phyloP scores from a whole-genome alignment of 352 stramenopile genomes.

The Globisporangium rhizosaccharum region DNA sequence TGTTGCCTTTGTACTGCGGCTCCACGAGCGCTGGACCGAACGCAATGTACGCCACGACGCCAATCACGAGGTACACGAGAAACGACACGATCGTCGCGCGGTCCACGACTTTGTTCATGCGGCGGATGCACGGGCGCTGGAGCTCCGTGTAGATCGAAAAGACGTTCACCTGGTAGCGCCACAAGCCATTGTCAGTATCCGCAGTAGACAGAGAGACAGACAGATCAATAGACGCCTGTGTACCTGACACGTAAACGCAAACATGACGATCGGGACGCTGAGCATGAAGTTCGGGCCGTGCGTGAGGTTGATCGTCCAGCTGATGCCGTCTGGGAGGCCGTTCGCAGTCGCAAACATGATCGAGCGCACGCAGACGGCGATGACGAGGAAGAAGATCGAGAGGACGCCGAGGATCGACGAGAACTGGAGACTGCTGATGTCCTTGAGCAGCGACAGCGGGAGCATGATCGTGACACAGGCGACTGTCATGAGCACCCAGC shows the following conservation, averaged over 20 bases:
- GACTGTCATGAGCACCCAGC: constrained; percentile 78
- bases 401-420: constrained; percentile 79
- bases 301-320: constrained; percentile 68
- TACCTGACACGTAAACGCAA: constrained; percentile 85
- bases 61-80: constrained; percentile 71
- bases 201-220: neutral
- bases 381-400: constrained; percentile 82
- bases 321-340: constrained; percentile 59
- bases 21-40: constrained; percentile 61
- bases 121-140: constrained; percentile 77
- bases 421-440: constrained; percentile 84
- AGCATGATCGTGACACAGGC: constrained; percentile 77
- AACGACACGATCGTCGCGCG: constrained; percentile 71
- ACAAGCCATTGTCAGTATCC: neutral
- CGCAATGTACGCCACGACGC: constrained; percentile 72
- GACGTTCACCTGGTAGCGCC: constrained; percentile 53
- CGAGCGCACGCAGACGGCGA: constrained; percentile 73
- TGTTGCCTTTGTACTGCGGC: constrained; percentile 77
- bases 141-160: constrained; percentile 89
- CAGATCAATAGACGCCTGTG: neutral
- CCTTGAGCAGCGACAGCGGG: constrained; percentile 73
- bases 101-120: constrained; percentile 87
- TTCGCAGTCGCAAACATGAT: constrained; percentile 58
- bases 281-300: constrained; percentile 78
- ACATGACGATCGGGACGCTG: constrained; percentile 85